A percentile compares a stretch with the other conserved stretches of the same genome.
phyloP scores from a whole-genome alignment of 768 basidiomycete species.

The Leccinum truebloodii region DNA sequence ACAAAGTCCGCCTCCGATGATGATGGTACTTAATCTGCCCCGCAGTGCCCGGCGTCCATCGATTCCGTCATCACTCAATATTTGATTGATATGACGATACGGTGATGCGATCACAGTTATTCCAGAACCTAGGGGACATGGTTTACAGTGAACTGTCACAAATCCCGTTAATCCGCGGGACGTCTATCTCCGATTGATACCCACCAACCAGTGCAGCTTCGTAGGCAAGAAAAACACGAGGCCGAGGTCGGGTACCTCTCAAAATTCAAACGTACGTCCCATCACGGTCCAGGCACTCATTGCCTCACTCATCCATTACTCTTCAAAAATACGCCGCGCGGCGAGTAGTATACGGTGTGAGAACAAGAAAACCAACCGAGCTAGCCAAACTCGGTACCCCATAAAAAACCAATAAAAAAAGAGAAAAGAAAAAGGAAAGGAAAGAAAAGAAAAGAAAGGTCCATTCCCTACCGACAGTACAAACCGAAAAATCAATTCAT shows the following conservation, averaged over 20 bases:
- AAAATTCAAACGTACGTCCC: background rate
- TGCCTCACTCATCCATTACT: too few species aligned
- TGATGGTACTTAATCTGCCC: background rate
- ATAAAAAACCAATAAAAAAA: background rate
- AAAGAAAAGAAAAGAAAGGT: background rate
- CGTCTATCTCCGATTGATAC: too few species aligned
- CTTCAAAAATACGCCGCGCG: background rate
- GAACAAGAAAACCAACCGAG: background rate
- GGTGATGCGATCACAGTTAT: background rate
- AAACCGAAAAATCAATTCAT: constrained; percentile 37
- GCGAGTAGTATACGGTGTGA: background rate
- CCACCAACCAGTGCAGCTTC: background rate
- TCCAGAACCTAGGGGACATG: background rate
- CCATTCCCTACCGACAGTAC: background rate
- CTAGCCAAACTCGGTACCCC: background rate
- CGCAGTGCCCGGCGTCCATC: background rate
- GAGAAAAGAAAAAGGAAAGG: background rate
- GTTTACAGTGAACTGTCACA: too few species aligned
- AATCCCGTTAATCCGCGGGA: too few species aligned
- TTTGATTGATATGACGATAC: background rate
- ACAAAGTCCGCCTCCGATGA: background rate
- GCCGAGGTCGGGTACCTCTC: background rate
- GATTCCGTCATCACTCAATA: background rate
- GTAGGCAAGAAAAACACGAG: background rate
- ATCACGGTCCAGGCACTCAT: background rate